Base-by-base conservation (phyloP, 2,329 filamentous ascomycete species). In the Nigrospora sphaerica region DNA sequence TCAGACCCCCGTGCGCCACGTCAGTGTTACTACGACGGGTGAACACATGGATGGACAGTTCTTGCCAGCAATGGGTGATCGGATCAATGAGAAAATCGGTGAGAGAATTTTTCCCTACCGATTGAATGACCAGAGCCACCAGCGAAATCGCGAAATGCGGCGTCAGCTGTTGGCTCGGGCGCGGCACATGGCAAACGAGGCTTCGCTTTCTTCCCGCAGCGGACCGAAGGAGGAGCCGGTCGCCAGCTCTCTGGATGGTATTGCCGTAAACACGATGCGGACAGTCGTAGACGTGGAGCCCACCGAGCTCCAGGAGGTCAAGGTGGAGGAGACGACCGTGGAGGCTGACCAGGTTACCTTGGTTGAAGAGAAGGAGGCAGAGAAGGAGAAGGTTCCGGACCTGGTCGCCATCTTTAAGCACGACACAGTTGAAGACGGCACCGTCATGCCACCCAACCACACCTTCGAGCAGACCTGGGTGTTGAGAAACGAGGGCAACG, bases 391-490 rank as follows among this genome's bases (percentile, higher is more conserved):
- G 3, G 48, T 18, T 13, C 46, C 53, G 6, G 64, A 71, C 12
- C 65, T 77, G 1, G 60, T 62, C 19, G 74, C 79, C 73, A 60
- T 80, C 56, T 98, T 92, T 61, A 73, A 93, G 51, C 77, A 79
- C 44, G 93, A 98, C 61, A 83, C 80, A 6, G 75, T 96, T 48
- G 63, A 77, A 6, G 93, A 98, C 64, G 90, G 90, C 47, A 87
- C 86, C 39, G 70, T 80, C 47, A 67, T 95, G 46, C 66, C 76
- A 35, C 81, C 86, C 5, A 85, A 86, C 61, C 75, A 82, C 45
- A 78, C 84, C 32, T 95, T 98, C 61, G 80, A 86, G 57, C 91
- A 98, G 67, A 88, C 87, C 2, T 98, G 93, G 93, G 85, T 86
- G 45, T 77, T 98, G 36, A 84, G 83, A 59, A 98, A 98, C 62